Conservation (phyloP, 352 stramenopile species). For the Phytophthora palmivora region DNA sequence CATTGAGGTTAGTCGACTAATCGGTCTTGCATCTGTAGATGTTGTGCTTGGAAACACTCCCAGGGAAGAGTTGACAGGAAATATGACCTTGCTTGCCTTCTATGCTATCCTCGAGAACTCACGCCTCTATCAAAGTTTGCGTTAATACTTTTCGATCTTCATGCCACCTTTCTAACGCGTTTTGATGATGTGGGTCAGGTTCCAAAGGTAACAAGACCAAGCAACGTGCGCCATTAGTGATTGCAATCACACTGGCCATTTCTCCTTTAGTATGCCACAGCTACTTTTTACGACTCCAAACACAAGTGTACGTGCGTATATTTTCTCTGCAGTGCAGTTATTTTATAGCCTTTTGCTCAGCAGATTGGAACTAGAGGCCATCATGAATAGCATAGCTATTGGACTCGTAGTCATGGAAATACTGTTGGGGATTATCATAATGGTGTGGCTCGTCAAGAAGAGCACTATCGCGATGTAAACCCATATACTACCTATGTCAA, state of each 20-base stretch:
- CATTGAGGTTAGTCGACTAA: conserved; percentile 1
- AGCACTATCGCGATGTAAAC: conserved; percentile 2
- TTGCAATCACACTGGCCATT: conserved; percentile 59
- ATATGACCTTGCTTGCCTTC: conserved; percentile 67
- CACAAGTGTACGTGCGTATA: conserved; percentile 62
- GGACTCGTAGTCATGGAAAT: conserved; percentile 63
- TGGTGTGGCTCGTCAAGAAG: conserved; percentile 37
- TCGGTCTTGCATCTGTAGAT: conserved; percentile 31
- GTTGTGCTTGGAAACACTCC: conserved; percentile 57
- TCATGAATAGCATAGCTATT: conserved; percentile 72
- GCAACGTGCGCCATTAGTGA: conserved; percentile 60
- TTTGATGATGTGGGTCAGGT: conserved; percentile 28
- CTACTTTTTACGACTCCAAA: conserved; percentile 81
- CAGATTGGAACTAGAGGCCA: conserved; percentile 65
- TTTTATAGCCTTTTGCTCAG: neutral
- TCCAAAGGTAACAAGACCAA: conserved; percentile 88
- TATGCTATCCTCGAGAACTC: conserved; percentile 66
- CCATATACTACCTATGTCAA: neutral
- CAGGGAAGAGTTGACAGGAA: conserved; percentile 58
- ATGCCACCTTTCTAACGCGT: neutral
- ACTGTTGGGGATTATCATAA: conserved; percentile 52
- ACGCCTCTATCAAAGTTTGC: conserved; percentile 71
- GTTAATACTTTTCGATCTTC: neutral
- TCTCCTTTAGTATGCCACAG: conserved; percentile 71
- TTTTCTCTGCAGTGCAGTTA: neutral